phyloP scores from a whole-genome alignment of 139 green algal species.

The Bryopsis sp. region DNA sequence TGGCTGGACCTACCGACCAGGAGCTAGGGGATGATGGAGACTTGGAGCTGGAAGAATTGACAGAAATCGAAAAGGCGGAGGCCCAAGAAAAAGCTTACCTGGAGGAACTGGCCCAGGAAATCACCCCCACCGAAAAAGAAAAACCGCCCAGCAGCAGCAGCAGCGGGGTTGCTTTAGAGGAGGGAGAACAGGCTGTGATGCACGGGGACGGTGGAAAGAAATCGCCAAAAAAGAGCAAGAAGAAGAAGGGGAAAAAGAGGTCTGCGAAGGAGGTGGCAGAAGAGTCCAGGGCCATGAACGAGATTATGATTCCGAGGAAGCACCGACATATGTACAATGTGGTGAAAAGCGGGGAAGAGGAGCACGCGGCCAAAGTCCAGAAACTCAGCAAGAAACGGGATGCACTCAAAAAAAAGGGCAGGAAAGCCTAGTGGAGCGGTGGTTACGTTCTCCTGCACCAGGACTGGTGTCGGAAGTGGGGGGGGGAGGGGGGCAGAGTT shows the following conservation, averaged over 20 bases:
- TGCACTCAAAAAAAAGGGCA: conserved; percentile 4
- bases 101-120: conserved; percentile 57
- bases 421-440: no score
- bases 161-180: no score
- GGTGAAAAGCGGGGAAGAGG: conserved; percentile 47
- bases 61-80: conserved; percentile 25
- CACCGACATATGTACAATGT: conserved; percentile 74
- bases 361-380: conserved; percentile 46
- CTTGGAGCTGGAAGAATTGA: conserved; percentile 6
- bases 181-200: not conserved
- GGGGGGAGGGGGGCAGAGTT: no score
- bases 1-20: conserved; percentile 23
- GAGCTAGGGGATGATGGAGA: conserved; percentile 21
- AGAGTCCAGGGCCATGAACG: conserved; percentile 58
- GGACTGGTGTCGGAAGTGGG: no score
- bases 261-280: conserved; percentile 28
- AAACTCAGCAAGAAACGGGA: conserved; percentile 38
- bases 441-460: no score
- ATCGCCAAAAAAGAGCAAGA: not conserved
- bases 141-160: no score
- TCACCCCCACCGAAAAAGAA: conserved; percentile 37
- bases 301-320: conserved; percentile 90
- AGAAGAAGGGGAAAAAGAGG: conserved; percentile 21
- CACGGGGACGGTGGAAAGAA: not conserved
- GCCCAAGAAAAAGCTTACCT: conserved; percentile 41